These are phyloP conservation scores for Starmera dryadoides DNA, from an alignment of 805 yeast species.

Conservation along the genomic window DNA sequence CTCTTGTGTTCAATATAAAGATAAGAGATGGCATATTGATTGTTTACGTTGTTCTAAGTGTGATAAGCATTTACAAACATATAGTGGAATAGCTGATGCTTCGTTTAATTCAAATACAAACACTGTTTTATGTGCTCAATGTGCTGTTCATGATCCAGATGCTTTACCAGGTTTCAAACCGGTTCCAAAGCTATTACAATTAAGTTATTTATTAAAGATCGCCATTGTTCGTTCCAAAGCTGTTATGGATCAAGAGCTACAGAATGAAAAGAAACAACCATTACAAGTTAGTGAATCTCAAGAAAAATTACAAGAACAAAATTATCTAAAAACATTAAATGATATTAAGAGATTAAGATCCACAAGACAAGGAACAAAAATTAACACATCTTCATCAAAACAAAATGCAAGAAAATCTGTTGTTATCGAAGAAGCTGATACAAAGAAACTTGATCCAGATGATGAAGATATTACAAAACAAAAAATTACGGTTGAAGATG, in stretches of 20 bases:
- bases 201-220: conserved; percentile 70
- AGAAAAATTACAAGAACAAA: conserved; percentile 30
- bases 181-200: conserved; percentile 68
- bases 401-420: conserved; percentile 61
- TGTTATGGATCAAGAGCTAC: conserved; percentile 39
- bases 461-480: conserved; percentile 17
- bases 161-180: conserved; percentile 46
- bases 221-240: conserved; percentile 71
- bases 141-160: conserved; percentile 46
- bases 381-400: conserved; percentile 41
- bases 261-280: conserved; percentile 4
- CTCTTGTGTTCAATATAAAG: conserved; percentile 56
- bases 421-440: conserved; percentile 37
- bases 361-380: conserved; percentile 56
- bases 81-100: conserved; percentile 37
- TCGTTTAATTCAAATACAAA: conserved; percentile 28
- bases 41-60: conserved; percentile 71
- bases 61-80: conserved; percentile 28
- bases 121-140: conserved; percentile 50
- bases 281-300: conserved; percentile 4
- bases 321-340: conserved; percentile 62
- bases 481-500: conserved; percentile 23
- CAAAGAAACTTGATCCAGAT: conserved; percentile 5
- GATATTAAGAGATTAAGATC: conserved; percentile 76
- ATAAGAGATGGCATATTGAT: conserved; percentile 72